Conservation (phyloP, 345 rosid species). For the Aquilaria yunnanensis region DNA sequence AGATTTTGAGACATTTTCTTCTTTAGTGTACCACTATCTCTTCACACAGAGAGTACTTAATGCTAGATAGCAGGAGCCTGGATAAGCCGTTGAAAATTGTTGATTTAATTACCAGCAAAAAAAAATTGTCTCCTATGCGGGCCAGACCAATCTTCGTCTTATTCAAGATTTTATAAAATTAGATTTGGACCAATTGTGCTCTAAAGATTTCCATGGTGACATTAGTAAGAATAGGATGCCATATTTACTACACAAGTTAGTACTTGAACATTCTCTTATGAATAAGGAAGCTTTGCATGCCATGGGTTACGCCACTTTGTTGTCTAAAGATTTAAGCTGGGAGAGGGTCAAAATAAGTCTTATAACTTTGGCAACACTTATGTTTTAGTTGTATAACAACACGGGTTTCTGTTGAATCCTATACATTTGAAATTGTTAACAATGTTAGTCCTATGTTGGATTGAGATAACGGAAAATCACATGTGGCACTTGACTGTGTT, state of each 20-base stretch:
- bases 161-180: conserved; percentile 41
- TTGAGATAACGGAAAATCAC: no score
- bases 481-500: no score
- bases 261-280: conserved; percentile 12
- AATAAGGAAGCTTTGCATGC: conserved; percentile 11
- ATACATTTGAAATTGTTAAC: no score
- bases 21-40: conserved; percentile 24
- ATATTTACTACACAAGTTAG: conserved; percentile 24
- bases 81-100: conserved; percentile 46
- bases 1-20: neutral
- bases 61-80: conserved; percentile 21
- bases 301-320: conserved; percentile 23
- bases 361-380: no score
- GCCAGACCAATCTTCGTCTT: conserved; percentile 44
- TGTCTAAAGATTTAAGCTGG: conserved; percentile 54
- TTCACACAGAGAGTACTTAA: conserved; percentile 16
- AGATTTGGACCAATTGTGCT: conserved; percentile 19
- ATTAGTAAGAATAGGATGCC: conserved; percentile 6
- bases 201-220: neutral
- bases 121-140: neutral
- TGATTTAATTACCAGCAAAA: conserved; percentile 37
- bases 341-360: no score
- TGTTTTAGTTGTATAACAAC: no score
- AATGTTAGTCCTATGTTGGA: no score
- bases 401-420: no score